Evolutionary conservation across 306 rosid genomes (phyloP), one percentile per base, ranked within the genome.

Genomic region (Canavalia ensiformis): DNA sequence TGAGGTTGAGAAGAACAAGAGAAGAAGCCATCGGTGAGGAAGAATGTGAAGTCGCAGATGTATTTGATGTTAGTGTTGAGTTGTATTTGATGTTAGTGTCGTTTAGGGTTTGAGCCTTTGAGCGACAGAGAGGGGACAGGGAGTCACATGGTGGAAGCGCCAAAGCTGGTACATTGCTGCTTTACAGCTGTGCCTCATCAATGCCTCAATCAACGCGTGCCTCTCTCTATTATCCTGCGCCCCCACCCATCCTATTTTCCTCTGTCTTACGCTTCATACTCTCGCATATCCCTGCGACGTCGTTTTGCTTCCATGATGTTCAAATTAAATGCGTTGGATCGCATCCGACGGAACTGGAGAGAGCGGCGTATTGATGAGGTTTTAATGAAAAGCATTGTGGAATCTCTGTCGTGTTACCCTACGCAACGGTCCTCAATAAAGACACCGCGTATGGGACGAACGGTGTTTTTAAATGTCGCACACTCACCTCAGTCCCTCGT

Each of bases 181-280:
- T 34, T 63, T 74, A 84, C 98, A 94, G 95, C 94, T 90, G 92
- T 83, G 76, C 1, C 13, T 82, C 83, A 89, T 92, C 84, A 91
- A 88, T 89, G 88, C 71, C 34, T 29, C 62, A 47, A 77, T 46
- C 74, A 74, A 76, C 57, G 78, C 65, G 66, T 79, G 54, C n/a
- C 70, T 31, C 37, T 56, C 74, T 74, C 59, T 68, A 3, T 79
- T 62, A 6, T 67, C 83, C 56, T 73, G 69, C 57, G 78, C 73
- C 72, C 66, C 65, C 5, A 50, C 34, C 59, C 42, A 18, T 18
- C 25, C 25, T 18, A 18, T 18, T 6, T 13, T 82, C 63, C 44
- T 10, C 30, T 86, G 85, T n/a, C 75, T 1, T n/a, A 1, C 25
- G 66, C 60, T 62, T 18, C 82, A 58, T 33, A 9, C 0, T 11